phyloP scores from a whole-genome alignment of 208 protist species.

The Acanthamoeba healyi region DNA sequence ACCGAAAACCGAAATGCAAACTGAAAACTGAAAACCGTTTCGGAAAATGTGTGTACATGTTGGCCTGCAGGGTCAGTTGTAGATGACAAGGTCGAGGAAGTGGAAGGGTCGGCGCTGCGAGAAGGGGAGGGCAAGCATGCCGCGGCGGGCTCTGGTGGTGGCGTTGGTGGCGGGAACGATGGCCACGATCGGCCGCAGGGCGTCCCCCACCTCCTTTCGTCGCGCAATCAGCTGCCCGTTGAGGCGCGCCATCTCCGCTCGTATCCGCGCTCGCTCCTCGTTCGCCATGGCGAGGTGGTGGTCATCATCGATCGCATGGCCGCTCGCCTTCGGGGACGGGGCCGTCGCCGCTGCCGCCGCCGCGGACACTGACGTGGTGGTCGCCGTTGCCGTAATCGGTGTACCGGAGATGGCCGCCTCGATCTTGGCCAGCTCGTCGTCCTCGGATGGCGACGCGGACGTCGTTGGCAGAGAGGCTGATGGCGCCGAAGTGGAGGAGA shows the following conservation, averaged over 20 bases:
- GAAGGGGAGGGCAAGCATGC: background rate
- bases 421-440: slow-evolving; percentile 19
- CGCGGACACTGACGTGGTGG: background rate
- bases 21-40: background rate
- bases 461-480: too few relatives aligned
- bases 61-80: background rate
- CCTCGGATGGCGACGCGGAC: background rate
- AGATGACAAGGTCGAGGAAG: slow-evolving; percentile 7
- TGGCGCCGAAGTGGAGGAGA: background rate
- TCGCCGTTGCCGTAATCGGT: background rate
- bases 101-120: background rate
- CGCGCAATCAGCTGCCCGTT: background rate
- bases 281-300: too few relatives aligned
- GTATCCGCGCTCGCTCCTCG: slow-evolving; percentile 2
- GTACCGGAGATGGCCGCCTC: background rate
- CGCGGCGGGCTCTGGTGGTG: background rate
- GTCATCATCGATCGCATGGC: background rate
- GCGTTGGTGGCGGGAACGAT: background rate
- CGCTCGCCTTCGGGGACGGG: background rate
- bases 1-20: too few relatives aligned
- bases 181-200: slow-evolving; percentile 9
- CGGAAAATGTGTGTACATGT: background rate
- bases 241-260: background rate
- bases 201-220: background rate
- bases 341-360: background rate